Base-by-base conservation (phyloP, 2,329 filamentous ascomycete genomes). In the Ambrosiella beaveri region DNA sequence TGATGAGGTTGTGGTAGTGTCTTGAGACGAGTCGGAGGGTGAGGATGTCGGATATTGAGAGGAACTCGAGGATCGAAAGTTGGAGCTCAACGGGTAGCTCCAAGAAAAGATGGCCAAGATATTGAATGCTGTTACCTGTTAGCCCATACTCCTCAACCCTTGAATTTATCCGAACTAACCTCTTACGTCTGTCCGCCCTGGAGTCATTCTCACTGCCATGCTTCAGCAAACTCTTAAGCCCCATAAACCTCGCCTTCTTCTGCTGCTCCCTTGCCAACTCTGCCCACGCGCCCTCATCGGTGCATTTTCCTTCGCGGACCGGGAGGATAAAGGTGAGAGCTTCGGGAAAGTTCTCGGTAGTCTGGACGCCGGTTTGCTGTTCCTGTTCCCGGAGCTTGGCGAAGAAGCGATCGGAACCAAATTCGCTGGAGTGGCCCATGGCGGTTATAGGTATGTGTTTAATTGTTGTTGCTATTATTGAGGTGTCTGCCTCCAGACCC, bases 401-500 rank as follows among this genome's bases (percentile, higher is more conserved):
- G 63, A 82, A 80, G 65, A 81, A 84, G 62, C 77, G 77, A 68
- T 78, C 73, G 50, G 81, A 84, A 61, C 79, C 81, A 69, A 84
- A 84, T 67, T 84, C 81, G 63, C 82, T 80, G 64, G 76, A 73
- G 65, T 77, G 78, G 63, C 83, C 80, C 79, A 82, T 81, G 65
- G 68, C 54, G 36, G 37, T 11, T 37, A 40, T 8, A 19, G 15
- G 41, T 54, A 53, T 1, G 35, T 27, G 27, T 27, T 5, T 27
- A 27, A 27, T 27, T 27, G 27, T 27, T 27, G 27, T 27, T 27
- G 27, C 3, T 27, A 27, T 27, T 27, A 4, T 27, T 27, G 27
- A 19, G 19, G 51, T 11, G 56, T 17, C 19, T 50, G 55, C 54
- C 52, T 56, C 49, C 55, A 58, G 55, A 57, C 55, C 56, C 52